These are phyloP conservation scores for Calonectria honghensis DNA, from an alignment of 2,329 filamentous ascomycete species.

Conservation along the genomic window DNA sequence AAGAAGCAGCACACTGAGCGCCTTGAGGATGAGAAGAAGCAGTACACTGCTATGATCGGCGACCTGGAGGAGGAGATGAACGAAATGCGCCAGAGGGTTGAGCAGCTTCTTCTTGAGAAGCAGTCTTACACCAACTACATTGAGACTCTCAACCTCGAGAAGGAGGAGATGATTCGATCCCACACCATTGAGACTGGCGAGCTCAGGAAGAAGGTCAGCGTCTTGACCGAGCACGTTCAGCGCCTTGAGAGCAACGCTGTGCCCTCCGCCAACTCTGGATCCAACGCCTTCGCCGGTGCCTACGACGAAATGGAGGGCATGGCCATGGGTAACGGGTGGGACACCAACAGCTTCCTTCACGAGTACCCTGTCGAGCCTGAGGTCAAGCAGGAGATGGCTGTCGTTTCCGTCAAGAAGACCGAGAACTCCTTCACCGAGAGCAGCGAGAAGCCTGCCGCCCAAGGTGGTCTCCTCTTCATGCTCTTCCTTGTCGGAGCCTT, in stretches of 20 bases:
- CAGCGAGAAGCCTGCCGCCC: slow-evolving; percentile 80
- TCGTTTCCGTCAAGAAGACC: slow-evolving; percentile 72
- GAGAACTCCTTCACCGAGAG: slow-evolving; percentile 65
- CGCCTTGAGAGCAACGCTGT: slow-evolving; percentile 78
- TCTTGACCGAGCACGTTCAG: slow-evolving; percentile 84
- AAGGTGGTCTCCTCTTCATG: slow-evolving; percentile 92
- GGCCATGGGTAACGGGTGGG: slow-evolving; percentile 88
- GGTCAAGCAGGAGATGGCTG: slow-evolving; percentile 75
- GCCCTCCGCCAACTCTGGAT: slow-evolving; percentile 63
- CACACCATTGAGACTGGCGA: slow-evolving; percentile 94
- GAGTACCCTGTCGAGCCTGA: slow-evolving; percentile 79
- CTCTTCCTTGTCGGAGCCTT: slow-evolving; percentile 97
- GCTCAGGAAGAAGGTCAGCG: slow-evolving; percentile 92
- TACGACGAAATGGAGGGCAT: slow-evolving; percentile 90
- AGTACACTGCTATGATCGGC: slow-evolving; percentile 84
- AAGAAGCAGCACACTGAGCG: slow-evolving; percentile 99
- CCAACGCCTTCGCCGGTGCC: slow-evolving; percentile 79
- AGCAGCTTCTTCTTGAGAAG: slow-evolving; percentile 83
- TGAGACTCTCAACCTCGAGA: slow-evolving; percentile 86
- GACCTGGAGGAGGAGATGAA: slow-evolving; percentile 86
- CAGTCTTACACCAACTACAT: slow-evolving; percentile 85
- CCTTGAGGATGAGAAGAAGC: slow-evolving; percentile 97
- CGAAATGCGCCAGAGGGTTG: slow-evolving; percentile 80
- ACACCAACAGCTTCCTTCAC: slow-evolving; percentile 82
- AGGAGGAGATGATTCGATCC: slow-evolving; percentile 90